phyloP scores from a whole-genome alignment of 2,329 filamentous ascomycete genomes.

The Aureobasidium pullulans region DNA sequence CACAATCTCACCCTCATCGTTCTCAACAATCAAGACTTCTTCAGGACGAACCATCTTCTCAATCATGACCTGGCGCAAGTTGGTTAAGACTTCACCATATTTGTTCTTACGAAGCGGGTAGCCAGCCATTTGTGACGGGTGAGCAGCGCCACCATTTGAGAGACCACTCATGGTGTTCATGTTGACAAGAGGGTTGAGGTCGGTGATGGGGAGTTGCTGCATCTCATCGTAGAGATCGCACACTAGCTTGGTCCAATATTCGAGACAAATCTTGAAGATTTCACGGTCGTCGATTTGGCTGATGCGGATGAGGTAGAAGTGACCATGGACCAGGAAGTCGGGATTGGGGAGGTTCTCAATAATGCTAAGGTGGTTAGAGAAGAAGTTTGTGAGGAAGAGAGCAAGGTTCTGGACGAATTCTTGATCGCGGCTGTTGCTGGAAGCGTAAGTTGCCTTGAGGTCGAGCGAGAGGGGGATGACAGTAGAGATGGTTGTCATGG shows the following conservation, averaged over 20 bases:
- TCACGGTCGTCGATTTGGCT: constrained; percentile 98
- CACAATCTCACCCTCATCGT: constrained; percentile 97
- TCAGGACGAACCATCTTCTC: constrained; percentile 99
- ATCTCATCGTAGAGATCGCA: constrained; percentile 98
- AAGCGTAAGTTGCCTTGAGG: constrained; percentile 82
- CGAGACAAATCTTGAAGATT: constrained; percentile 98
- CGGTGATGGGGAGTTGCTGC: constrained; percentile 89
- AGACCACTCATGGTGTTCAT: constrained; percentile 60
- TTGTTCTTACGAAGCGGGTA: constrained; percentile 97
- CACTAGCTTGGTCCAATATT: constrained; percentile 98
- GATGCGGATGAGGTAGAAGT: constrained; percentile 97
- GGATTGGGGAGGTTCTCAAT: constrained; percentile 94
- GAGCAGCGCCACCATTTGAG: constrained; percentile 73
- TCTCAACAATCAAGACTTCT: constrained; percentile 98
- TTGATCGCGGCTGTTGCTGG: constrained; percentile 87
- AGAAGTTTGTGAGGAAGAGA: constrained; percentile 94
- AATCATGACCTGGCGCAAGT: constrained; percentile 95
- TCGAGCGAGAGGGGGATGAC: constrained; percentile 89
- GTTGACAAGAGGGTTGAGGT: constrained; percentile 80
- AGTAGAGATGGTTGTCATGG: constrained; percentile 81
- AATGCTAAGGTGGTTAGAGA: constrained; percentile 83
- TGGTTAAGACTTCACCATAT: constrained; percentile 88
- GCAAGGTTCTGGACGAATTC: constrained; percentile 97
- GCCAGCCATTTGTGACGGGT: constrained; percentile 75
- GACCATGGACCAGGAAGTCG: constrained; percentile 89